A percentile compares a stretch with the other conserved stretches of the same genome.
These are phyloP conservation scores for Pueraria montana DNA, from an alignment of 306 rosid genomes.

Conservation along the genomic window DNA sequence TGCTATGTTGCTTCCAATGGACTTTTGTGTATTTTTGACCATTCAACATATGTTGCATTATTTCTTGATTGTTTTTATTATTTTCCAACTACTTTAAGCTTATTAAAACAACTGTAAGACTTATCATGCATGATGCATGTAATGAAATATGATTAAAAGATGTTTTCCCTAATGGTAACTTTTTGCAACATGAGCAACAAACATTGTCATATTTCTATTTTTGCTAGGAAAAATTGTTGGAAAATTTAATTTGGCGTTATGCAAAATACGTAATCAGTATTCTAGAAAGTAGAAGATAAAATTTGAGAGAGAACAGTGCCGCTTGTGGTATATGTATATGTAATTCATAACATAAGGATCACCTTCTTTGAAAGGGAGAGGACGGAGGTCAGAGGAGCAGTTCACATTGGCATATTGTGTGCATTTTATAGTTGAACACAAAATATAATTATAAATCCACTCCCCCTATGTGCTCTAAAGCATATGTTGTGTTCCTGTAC, in stretches of 20 bases:
- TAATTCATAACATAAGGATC: conserved; percentile 4
- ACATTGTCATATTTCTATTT: neutral
- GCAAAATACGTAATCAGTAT: neutral
- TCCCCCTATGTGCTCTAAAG: neutral
- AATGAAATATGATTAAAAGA: neutral
- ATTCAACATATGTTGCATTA: neutral
- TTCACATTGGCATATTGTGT: neutral
- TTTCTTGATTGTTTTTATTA: neutral
- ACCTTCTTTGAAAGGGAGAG: neutral
- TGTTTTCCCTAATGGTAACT: neutral
- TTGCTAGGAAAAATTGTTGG: neutral
- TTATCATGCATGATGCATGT: conserved; percentile 16
- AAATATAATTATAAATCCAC: neutral
- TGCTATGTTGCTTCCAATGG: neutral
- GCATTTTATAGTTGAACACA: neutral
- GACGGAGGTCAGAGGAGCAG: neutral
- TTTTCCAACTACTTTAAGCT: neutral
- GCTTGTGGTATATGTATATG: neutral
- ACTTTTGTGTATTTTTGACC: conserved; percentile 10
- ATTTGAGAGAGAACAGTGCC: neutral
- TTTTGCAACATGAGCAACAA: conserved; percentile 8
- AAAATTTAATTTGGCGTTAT: neutral
- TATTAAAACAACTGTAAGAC: conserved; percentile 7
- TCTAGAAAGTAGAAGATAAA: conserved; percentile 25
- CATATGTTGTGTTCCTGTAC: neutral